Evolutionary conservation across 257 asterid species (phyloP), one percentile per base, ranked within the genome.

Genomic region (Solanum commersonii): DNA sequence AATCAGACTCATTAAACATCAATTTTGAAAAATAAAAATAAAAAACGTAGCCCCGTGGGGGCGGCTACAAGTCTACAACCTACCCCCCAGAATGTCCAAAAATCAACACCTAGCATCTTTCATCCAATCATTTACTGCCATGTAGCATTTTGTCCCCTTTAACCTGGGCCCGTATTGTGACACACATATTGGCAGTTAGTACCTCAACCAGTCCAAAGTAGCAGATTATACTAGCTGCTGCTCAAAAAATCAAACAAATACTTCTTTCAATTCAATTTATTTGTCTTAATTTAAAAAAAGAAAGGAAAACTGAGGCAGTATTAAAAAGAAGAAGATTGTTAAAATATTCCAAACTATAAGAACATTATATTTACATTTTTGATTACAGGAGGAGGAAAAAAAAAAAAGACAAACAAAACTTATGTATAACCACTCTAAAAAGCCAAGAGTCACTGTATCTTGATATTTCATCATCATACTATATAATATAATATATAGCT

Each of bases 51-150:
- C 63, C n/a, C 56, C 71, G 85, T 9, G 27, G 27, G 89, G 92
- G 70, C 90, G 90, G 92, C 63, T 16, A 52, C 8, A 5, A 16
- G 63, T 18, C 91, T 86, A 88, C 6, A 93, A 16, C 95, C 93
- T 52, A 91, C 84, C 73, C 87, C 87, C 87, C 60, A 38, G 49
- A 40, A 89, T 92, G 38, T 91, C 91, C 92, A 88, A 84, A 87
- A 90, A 89, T 85, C 90, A 88, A 92, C 93, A 84, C 91, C 87
- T 56, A 46, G 89, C 93, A 82, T 87, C 16, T 63, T 8, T 18
- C 20, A 67, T 1, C 93, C 89, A 91, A 87, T 83, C 86, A 67
- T 4, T 4, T 0, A 2, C 10, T 20, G 87, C 88, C 95, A 93
- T 93, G 37, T 84, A 22, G 25, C 2, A 15, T 10, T 38, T n/a